Percentiles rank a stretch among this genome's conserved stretches.
phyloP scores from a whole-genome alignment of 2,329 filamentous ascomycete species.

The Pseudogymnoascus sp. region DNA sequence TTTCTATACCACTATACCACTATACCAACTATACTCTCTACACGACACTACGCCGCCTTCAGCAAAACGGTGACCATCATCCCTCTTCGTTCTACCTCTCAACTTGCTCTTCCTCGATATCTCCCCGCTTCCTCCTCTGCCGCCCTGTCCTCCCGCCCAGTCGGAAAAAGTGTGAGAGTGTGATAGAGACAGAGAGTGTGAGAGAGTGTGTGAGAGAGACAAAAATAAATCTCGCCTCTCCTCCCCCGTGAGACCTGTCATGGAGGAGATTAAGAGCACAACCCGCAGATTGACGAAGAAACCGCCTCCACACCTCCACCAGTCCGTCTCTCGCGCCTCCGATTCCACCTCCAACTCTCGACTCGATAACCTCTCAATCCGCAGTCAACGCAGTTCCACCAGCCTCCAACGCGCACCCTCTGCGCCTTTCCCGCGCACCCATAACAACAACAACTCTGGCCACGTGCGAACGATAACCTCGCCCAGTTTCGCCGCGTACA shows the following conservation, averaged over 20 bases:
- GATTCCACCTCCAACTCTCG: slow-evolving; percentile 36
- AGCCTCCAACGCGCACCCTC: slow-evolving; percentile 55
- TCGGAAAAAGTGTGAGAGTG: background rate
- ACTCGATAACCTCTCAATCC: slow-evolving; percentile 49
- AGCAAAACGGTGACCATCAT: background rate
- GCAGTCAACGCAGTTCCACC: slow-evolving; percentile 57
- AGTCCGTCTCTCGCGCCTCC: slow-evolving; percentile 38
- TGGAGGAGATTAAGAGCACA: slow-evolving; percentile 26
- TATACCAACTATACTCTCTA: background rate
- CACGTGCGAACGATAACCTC: slow-evolving; percentile 35
- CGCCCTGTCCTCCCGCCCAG: background rate
- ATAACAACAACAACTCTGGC: slow-evolving; percentile 18
- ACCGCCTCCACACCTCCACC: slow-evolving; percentile 36
- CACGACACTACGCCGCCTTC: slow-evolving; percentile 4
- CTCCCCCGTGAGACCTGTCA: slow-evolving; percentile 15
- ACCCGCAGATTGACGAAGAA: slow-evolving; percentile 59
- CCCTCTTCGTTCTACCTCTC: background rate
- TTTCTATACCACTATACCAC: background rate
- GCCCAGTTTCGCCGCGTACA: slow-evolving; percentile 39
- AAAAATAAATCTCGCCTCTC: background rate
- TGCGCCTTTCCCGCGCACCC: slow-evolving; percentile 37
- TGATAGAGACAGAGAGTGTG: background rate
- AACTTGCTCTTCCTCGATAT: background rate
- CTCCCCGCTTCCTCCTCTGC: background rate
- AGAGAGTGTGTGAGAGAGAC: background rate